Base-by-base conservation (phyloP, 2,329 filamentous ascomycete genomes). In the Cryoendolithus antarcticus region DNA sequence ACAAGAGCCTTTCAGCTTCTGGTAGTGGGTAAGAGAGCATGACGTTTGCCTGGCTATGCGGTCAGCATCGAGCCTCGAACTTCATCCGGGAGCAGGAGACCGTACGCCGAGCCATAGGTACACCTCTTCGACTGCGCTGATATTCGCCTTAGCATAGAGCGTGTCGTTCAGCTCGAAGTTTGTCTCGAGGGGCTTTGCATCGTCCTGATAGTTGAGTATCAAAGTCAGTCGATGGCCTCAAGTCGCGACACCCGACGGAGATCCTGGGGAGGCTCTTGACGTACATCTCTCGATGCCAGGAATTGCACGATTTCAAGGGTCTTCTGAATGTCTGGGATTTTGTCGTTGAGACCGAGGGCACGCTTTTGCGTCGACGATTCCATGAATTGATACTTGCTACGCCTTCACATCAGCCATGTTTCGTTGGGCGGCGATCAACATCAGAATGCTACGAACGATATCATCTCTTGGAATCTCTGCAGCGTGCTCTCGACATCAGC, bases 381-480 rank as follows among this genome's bases (percentile, higher is more conserved):
- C 91, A 98, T 98, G 66, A 96, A 98, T 62, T 96, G 91, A 68
- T 98, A 98, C 72, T 98, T 98, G 52, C 86, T 93, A 58, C 60
- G 58, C 55, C 3, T 27, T 8, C 9, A 3, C 28, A 24, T 41
- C 21, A 41, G 35, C 12, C 19, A 13, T 15, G n/a, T 11, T 9
- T 37, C 28, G 30, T 9, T 9, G 7, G 7, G 4, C 12, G 9
- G 2, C 32, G 28, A 9, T 32, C 28, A 15, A 15, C 21, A 19
- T 19, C 15, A 19, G 15, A 19, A 19, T 19, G n/a, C 6, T 11
- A 19, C 15, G 15, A 19, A 19, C 83, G 83, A 85, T 49, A 93
- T 93, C 84, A 93, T 89, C 68, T 93, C 85, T 59, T 89, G 84
- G 60, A 93, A 93, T 60, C 74, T 86, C 57, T 82, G 79, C 55